Base-by-base conservation (phyloP, 2,329 filamentous ascomycete species). In the Diaporthe nobilis region DNA sequence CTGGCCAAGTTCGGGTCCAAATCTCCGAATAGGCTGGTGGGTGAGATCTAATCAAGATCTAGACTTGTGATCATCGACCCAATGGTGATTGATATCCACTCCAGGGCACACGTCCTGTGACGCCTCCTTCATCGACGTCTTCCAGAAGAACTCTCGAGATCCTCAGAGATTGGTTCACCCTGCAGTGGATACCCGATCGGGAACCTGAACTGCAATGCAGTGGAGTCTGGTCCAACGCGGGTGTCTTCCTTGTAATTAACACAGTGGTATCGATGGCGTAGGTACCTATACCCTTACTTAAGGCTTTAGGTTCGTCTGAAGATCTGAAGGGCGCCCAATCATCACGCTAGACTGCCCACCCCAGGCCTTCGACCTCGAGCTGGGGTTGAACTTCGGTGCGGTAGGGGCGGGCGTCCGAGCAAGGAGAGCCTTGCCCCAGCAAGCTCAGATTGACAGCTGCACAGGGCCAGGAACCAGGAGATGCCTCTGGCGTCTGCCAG, bases 21-120 rank as follows among this genome's bases (percentile, higher is more conserved):
- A 39, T 68, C 65, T 53, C 63, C 65, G 65, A 53, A 7, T 7
- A 4, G 15, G 44, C n/a, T 22, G 47, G 22, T n/a, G 28, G 44
- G 65, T 34, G 9, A 70, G 65, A 55, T 55, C 65, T 42, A 25
- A 55, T 53, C 65, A 68, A 68, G 65, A 68, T 68, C 65, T 53
- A 70, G 65, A n/a, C 47, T 42, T 25, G 9, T 25, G 65, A 70
- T 70, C n/a, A 70, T 55, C 65, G 65, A 39, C 22, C 49, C 49
- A 39, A 53, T 51, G 13, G 20, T 53, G 15, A 17, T 15, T 39
- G 31, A 10, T 22, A 25, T 17, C 15, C 47, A 70, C 15, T 15
- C 17, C 15, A 6, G 15, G 25, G 20, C 25, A 17, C 9, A 6
- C 28, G 53, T 20, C 20, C 31, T 39, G 20, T 67, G 31, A 20